phyloP scores from a whole-genome alignment of 495 filamentous ascomycete species.

The Talaromyces thailandensis region DNA sequence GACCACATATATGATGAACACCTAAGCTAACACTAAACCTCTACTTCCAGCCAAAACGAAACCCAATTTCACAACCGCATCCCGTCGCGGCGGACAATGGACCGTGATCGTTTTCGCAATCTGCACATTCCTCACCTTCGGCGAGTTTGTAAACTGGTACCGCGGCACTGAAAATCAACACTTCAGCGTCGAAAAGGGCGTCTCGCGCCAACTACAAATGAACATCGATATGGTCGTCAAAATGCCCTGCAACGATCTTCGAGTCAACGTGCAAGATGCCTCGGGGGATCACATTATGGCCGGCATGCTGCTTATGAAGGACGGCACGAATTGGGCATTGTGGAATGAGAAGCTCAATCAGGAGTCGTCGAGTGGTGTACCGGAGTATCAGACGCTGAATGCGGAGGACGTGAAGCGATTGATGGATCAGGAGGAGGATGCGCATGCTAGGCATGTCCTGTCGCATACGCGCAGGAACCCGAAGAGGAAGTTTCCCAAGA shows the following conservation, averaged over 20 bases:
- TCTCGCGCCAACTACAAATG: slow-evolving; percentile 80
- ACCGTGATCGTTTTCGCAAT: slow-evolving; percentile 73
- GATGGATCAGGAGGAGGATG: slow-evolving; percentile 39
- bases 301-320: slow-evolving; percentile 59
- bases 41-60: slow-evolving; percentile 75
- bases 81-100: slow-evolving; percentile 81
- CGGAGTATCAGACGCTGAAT: slow-evolving; percentile 44
- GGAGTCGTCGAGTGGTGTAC: slow-evolving; percentile 37
- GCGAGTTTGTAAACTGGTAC: slow-evolving; percentile 77
- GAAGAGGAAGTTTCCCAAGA: slow-evolving; percentile 54
- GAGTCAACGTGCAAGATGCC: slow-evolving; percentile 97
- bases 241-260: slow-evolving; percentile 81
- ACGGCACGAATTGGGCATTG: slow-evolving; percentile 69
- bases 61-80: slow-evolving; percentile 76
- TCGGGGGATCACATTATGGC: slow-evolving; percentile 86
- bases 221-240: slow-evolving; percentile 91
- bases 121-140: slow-evolving; percentile 61
- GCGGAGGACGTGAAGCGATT: slow-evolving; percentile 35
- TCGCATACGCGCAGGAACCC: slow-evolving; percentile 30
- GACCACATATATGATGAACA: not conserved
- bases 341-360: slow-evolving; percentile 77
- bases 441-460: slow-evolving; percentile 45
- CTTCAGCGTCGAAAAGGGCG: slow-evolving; percentile 89
- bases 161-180: slow-evolving; percentile 73
- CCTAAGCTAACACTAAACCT: slow-evolving; percentile 14